Conservation (phyloP, 257 asterid genomes). For the Capsicum chinense region DNA sequence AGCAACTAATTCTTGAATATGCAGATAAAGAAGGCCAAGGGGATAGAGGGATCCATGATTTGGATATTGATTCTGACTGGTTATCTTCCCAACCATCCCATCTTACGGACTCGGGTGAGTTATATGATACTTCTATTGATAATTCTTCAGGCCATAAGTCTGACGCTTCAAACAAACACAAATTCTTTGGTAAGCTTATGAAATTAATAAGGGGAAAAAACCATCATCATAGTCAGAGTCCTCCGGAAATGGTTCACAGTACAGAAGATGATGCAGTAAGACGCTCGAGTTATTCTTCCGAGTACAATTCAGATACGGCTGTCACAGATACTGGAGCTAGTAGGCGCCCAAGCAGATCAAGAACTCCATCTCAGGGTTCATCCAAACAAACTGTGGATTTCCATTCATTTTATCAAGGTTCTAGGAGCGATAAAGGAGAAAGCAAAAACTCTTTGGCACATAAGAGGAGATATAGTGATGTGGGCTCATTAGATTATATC, state of each 20-base stretch:
- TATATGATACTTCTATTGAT: constrained; percentile 49
- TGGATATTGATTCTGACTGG: constrained; percentile 60
- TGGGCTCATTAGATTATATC: background rate
- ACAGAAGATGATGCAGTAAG: background rate
- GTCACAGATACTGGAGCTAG: constrained; percentile 34
- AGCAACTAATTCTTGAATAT: constrained; percentile 75
- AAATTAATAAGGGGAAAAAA: constrained; percentile 63
- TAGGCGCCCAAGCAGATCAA: constrained; percentile 35
- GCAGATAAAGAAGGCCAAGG: constrained; percentile 55
- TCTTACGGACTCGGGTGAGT: constrained; percentile 62
- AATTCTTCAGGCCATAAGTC: constrained; percentile 41
- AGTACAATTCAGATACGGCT: constrained; percentile 33
- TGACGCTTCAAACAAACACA: constrained; percentile 41
- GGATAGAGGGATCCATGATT: constrained; percentile 35
- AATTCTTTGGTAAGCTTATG: constrained; percentile 63
- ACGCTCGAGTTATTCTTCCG: constrained; percentile 39
- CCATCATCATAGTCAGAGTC: constrained; percentile 38
- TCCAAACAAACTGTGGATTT: constrained; percentile 46
- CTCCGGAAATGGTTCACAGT: constrained; percentile 20
- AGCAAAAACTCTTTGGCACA: constrained; percentile 42
- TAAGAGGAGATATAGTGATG: constrained; percentile 17
- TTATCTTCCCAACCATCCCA: constrained; percentile 61
- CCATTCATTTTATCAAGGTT: constrained; percentile 40
- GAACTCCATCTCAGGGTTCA: constrained; percentile 51
- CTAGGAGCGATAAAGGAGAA: constrained; percentile 35